Conservation (phyloP, 169 alveolate species). For the Plasmodium coatneyi region DNA sequence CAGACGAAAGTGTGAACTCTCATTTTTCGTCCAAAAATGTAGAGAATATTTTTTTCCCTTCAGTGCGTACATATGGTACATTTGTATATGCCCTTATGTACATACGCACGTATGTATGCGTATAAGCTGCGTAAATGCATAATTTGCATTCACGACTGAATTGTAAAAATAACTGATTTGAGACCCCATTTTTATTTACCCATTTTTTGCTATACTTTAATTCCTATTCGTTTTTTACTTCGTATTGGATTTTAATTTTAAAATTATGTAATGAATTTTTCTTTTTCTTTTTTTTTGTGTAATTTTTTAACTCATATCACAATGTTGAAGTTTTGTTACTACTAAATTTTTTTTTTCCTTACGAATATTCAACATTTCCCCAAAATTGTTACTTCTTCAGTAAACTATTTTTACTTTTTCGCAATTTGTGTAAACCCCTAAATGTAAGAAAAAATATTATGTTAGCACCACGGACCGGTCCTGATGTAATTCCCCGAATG, state of each 20-base stretch:
- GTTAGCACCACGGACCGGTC: slow-evolving; percentile 5
- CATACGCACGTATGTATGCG: not conserved
- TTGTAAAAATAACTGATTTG: not conserved
- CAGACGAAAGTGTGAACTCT: not conserved
- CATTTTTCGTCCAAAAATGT: not conserved
- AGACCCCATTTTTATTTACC: slow-evolving; percentile 4
- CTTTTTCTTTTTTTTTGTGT: slow-evolving; percentile 9
- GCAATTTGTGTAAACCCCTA: slow-evolving; percentile 3
- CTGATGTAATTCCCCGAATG: not conserved
- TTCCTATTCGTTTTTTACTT: not conserved
- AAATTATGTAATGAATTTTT: not conserved
- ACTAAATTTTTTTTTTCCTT: slow-evolving; percentile 1
- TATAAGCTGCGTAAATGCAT: not conserved
- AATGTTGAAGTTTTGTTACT: slow-evolving; percentile 21
- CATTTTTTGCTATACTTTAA: slow-evolving; percentile 1
- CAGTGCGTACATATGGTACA: not conserved
- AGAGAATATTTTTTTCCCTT: not conserved
- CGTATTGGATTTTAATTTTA: slow-evolving; percentile 45
- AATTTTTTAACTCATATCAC: not conserved
- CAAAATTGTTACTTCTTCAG: not conserved
- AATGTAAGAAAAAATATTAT: slow-evolving; percentile 1
- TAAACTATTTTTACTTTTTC: slow-evolving; percentile 8
- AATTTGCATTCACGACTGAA: not conserved
- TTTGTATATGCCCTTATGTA: slow-evolving; percentile 1
- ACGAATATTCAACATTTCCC: not conserved